phyloP scores from a whole-genome alignment of 1,284 basidiomycete species.

The Moesziomyces aphidis region DNA sequence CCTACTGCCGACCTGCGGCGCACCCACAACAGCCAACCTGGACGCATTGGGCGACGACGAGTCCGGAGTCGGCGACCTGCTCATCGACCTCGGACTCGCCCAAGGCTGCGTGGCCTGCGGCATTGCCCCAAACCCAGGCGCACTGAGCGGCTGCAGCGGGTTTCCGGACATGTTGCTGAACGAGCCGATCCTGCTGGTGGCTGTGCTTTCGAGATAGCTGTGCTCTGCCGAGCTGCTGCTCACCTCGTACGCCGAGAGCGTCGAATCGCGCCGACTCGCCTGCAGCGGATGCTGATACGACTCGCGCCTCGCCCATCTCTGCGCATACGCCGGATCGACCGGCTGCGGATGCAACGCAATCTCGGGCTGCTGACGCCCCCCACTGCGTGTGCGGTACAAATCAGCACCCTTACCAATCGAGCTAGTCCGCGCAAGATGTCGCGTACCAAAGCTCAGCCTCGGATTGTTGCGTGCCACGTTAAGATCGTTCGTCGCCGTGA shows the following conservation, averaged over 20 bases:
- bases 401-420: constrained; percentile 44
- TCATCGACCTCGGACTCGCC: constrained; percentile 27
- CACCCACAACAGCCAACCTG: constrained; percentile 8
- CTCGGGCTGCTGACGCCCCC: constrained; percentile 12
- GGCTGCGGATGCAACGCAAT: constrained; percentile 31
- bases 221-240: constrained; percentile 42
- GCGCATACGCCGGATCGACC: constrained; percentile 23
- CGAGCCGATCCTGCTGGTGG: constrained; percentile 41
- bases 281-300: constrained; percentile 32
- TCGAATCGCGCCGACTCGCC: constrained; percentile 22
- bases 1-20: constrained; percentile 6
- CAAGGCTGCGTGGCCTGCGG: constrained; percentile 20
- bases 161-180: constrained; percentile 34
- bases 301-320: constrained; percentile 13
- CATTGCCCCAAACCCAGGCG: constrained; percentile 10
- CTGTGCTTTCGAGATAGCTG: constrained; percentile 31
- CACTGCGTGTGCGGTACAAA: constrained; percentile 36
- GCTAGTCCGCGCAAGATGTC: constrained; percentile 25
- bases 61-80: constrained; percentile 27
- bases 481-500: constrained; percentile 29
- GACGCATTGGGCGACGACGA: constrained; percentile 15
- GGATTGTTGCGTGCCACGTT: constrained; percentile 1
- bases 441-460: constrained; percentile 24
- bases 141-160: constrained; percentile 34
- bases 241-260: constrained; percentile 27